A percentile compares a stretch with the other conserved stretches of the same genome.
These are phyloP conservation scores for Aspergillus neoniger DNA, from an alignment of 2,329 filamentous ascomycete genomes.

Conservation along the genomic window DNA sequence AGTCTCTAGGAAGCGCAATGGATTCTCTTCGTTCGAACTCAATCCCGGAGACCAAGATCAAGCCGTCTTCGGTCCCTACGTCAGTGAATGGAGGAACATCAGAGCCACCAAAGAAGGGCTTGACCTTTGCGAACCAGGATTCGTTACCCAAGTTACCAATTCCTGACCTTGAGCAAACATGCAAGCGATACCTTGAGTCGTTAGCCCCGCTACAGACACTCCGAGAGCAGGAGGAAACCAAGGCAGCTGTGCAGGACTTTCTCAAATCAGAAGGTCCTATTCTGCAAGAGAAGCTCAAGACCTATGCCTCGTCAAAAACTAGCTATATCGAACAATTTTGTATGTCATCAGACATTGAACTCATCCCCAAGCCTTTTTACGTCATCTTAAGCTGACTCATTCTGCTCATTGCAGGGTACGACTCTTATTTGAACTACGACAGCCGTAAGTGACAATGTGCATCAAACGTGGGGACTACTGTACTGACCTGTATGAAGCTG, in stretches of 20 bases:
- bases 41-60: slow-evolving; percentile 28
- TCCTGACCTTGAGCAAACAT: slow-evolving; percentile 77
- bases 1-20: slow-evolving; percentile 71
- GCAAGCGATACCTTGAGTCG: slow-evolving; percentile 75
- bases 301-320: slow-evolving; percentile 84
- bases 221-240: slow-evolving; percentile 81
- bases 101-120: slow-evolving; percentile 59
- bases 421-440: slow-evolving; percentile 97
- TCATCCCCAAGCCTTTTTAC: neutral
- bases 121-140: slow-evolving; percentile 89
- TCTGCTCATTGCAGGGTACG: slow-evolving; percentile 70
- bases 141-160: slow-evolving; percentile 90
- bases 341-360: slow-evolving; percentile 52
- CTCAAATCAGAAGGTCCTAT: slow-evolving; percentile 76
- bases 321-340: slow-evolving; percentile 99
- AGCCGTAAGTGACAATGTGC: slow-evolving; percentile 59
- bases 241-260: slow-evolving; percentile 79
- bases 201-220: slow-evolving; percentile 77
- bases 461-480: neutral
- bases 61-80: slow-evolving; percentile 8
- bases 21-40: slow-evolving; percentile 41
- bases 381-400: slow-evolving; percentile 10
- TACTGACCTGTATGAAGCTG: slow-evolving; percentile 51
- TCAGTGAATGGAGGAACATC: slow-evolving; percentile 18
- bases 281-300: slow-evolving; percentile 84